Evolutionary conservation across 805 yeast genomes (phyloP).

Genomic region (Lipomyces anomalus): DNA sequence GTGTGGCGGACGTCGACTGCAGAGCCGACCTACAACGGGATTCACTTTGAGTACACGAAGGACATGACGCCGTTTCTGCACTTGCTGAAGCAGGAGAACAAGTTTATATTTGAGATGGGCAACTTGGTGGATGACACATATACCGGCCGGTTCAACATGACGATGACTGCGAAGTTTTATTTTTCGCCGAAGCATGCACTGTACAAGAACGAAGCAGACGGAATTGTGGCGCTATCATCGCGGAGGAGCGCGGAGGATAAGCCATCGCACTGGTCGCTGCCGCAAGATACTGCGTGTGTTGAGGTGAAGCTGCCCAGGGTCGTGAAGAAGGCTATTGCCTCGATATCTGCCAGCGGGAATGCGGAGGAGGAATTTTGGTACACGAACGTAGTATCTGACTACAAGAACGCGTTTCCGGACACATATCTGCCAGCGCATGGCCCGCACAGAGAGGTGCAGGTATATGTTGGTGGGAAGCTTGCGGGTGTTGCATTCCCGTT

Average conservation of each 20-base stretch:
- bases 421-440: constrained; percentile 48
- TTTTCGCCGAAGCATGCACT: constrained; percentile 44
- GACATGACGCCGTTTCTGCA: constrained; percentile 56
- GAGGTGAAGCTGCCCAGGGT: constrained; percentile 49
- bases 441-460: constrained; percentile 62
- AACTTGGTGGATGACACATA: constrained; percentile 48
- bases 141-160: constrained; percentile 56
- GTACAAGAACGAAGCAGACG: constrained; percentile 10
- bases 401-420: constrained; percentile 34
- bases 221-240: constrained; percentile 13
- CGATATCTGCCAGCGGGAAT: constrained; percentile 66
- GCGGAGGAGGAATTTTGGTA: constrained; percentile 85
- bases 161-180: constrained; percentile 49
- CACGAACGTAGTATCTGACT: constrained; percentile 47
- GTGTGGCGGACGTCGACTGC: constrained; percentile 83
- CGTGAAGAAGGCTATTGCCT: constrained; percentile 53
- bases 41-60: constrained; percentile 50
- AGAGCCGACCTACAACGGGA: constrained; percentile 57
- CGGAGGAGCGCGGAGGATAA: constrained; percentile 6
- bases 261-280: constrained; percentile 29
- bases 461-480: constrained; percentile 43
- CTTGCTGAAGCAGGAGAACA: constrained; percentile 42
- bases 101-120: constrained; percentile 55
- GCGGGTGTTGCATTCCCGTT: constrained; percentile 61
- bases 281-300: constrained; percentile 41